Conservation (phyloP, 164 flowering plant genomes). For the Pachysandra terminalis region DNA sequence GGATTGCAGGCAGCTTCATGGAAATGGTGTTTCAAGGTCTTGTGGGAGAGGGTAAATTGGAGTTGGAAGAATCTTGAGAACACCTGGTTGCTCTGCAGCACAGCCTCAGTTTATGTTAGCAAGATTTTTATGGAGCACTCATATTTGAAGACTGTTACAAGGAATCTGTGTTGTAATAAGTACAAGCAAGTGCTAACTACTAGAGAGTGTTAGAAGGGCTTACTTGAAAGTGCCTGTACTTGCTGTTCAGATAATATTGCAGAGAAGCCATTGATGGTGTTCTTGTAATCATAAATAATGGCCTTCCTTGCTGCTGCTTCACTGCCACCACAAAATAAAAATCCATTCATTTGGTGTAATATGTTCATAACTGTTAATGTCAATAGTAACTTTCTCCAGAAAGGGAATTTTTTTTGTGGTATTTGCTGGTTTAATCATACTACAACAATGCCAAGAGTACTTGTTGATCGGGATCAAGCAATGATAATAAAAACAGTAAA, state of each 20-base stretch:
- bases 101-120: background rate
- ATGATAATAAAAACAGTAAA: too few relatives aligned
- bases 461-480: too few relatives aligned
- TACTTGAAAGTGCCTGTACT: constrained; percentile 4
- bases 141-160: too few relatives aligned
- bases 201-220: background rate
- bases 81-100: constrained; percentile 8
- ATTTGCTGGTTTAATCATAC: background rate
- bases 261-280: background rate
- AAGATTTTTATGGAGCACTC: too few relatives aligned
- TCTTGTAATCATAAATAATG: background rate
- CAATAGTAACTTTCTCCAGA: too few relatives aligned
- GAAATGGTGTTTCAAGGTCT: background rate
- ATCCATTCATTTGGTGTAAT: too few relatives aligned
- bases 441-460: too few relatives aligned
- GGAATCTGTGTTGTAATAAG: background rate
- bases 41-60: background rate
- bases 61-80: constrained; percentile 1
- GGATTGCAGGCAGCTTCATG: background rate
- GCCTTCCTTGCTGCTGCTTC: constrained; percentile 7
- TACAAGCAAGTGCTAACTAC: background rate
- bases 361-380: too few relatives aligned
- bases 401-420: background rate
- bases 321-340: background rate
- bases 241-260: background rate